These are phyloP conservation scores for Heliamphora pulchella DNA, from an alignment of 179 eudicot genomes.

Conservation along the genomic window DNA sequence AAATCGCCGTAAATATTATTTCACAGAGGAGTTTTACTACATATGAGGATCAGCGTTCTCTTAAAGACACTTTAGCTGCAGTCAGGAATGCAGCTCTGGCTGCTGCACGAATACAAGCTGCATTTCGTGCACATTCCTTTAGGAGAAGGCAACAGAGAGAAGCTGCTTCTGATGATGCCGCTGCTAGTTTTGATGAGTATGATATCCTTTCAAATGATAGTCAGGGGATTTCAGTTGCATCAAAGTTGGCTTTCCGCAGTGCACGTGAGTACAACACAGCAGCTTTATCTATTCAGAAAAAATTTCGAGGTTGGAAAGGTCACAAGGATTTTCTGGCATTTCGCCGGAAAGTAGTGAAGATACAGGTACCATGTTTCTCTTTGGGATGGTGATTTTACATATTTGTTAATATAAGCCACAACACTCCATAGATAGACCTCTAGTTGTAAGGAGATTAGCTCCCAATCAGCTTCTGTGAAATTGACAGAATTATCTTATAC, in stretches of 20 bases:
- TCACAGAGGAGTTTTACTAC: constrained; percentile 27
- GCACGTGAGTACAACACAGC: constrained; percentile 49
- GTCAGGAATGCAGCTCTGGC: constrained; percentile 76
- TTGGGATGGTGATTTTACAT: background rate
- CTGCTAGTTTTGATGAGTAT: constrained; percentile 41
- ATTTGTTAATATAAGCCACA: background rate
- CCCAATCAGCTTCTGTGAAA: background rate
- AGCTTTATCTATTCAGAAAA: constrained; percentile 89
- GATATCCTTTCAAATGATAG: constrained; percentile 46
- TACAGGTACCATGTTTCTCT: constrained; percentile 53
- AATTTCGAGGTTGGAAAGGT: constrained; percentile 82
- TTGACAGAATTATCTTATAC: background rate
- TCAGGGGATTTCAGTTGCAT: constrained; percentile 61
- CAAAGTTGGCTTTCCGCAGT: constrained; percentile 57
- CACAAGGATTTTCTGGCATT: constrained; percentile 70
- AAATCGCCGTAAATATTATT: constrained; percentile 46
- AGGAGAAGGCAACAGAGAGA: constrained; percentile 60
- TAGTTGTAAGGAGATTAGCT: background rate
- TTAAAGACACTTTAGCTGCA: constrained; percentile 61
- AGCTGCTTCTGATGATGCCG: constrained; percentile 13
- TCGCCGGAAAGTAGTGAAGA: constrained; percentile 90
- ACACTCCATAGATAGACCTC: background rate
- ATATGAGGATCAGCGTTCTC: constrained; percentile 48
- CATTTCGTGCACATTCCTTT: constrained; percentile 94
- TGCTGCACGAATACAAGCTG: constrained; percentile 90